Evolutionary conservation across 2,329 filamentous ascomycete species (phyloP).

Genomic region (Xylariaceae sp.): DNA sequence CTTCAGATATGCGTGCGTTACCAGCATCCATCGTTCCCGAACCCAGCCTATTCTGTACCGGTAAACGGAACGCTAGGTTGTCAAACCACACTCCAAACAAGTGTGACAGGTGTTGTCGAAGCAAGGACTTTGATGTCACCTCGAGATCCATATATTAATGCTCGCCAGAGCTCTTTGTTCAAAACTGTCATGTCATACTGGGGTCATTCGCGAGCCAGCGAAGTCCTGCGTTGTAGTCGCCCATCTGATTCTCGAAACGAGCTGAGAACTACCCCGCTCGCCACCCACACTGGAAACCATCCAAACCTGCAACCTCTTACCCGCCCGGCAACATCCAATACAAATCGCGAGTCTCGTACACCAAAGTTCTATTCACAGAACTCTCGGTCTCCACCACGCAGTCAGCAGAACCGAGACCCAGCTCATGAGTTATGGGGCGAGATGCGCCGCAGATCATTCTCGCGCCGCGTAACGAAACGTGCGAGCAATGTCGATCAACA

Average conservation of each 20-base stretch:
- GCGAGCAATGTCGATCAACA: constrained; percentile 15
- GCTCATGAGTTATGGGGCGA: constrained; percentile 30
- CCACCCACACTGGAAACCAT: not conserved
- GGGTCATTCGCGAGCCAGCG: constrained; percentile 42
- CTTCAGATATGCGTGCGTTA: constrained; percentile 51
- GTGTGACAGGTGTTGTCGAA: constrained; percentile 47
- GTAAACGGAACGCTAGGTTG: constrained; percentile 35
- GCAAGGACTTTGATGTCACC: no score
- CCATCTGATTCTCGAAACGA: constrained; percentile 37
- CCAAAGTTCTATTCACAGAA: constrained; percentile 15
- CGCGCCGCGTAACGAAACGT: constrained; percentile 16
- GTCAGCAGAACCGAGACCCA: constrained; percentile 20
- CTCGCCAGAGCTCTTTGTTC: constrained; percentile 37
- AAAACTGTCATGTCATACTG: constrained; percentile 46
- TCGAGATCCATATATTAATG: no score
- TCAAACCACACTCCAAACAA: constrained; percentile 50
- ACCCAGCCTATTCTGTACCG: constrained; percentile 23
- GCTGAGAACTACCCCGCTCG: constrained; percentile 12
- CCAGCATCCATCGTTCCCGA: constrained; percentile 52
- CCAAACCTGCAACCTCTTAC: no score
- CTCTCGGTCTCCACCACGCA: no score
- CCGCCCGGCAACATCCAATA: not conserved
- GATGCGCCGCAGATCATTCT: constrained; percentile 26
- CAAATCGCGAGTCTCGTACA: constrained; percentile 5
- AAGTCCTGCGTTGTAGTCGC: no score